These are phyloP conservation scores for Verticillium klebahnii DNA, from an alignment of 2,329 filamentous ascomycete species.

Conservation along the genomic window DNA sequence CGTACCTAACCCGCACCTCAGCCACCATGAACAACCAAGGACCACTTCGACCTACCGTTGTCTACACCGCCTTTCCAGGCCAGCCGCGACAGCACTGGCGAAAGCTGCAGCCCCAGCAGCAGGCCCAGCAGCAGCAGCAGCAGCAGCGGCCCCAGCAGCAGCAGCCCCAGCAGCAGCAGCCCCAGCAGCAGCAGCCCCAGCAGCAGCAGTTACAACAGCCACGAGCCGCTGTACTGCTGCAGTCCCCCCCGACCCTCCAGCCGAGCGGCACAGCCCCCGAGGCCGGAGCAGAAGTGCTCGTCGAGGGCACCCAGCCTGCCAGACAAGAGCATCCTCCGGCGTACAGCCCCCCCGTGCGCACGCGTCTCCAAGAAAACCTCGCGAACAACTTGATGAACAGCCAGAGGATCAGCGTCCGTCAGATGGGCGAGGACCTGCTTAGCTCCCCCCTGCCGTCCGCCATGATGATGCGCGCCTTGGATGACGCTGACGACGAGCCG, in stretches of 20 bases:
- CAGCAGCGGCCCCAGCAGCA: too few relatives aligned
- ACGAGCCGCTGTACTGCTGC: not conserved
- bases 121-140: too few relatives aligned
- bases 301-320: not conserved
- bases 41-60: too few relatives aligned
- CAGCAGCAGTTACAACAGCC: not conserved
- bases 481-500: not conserved
- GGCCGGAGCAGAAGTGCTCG: not conserved
- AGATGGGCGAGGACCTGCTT: not conserved
- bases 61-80: too few relatives aligned
- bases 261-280: not conserved
- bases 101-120: too few relatives aligned
- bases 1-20: too few relatives aligned
- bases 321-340: conserved; percentile 10
- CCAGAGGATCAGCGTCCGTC: not conserved
- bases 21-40: too few relatives aligned
- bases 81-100: too few relatives aligned
- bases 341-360: conserved; percentile 15
- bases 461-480: not conserved
- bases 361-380: conserved; percentile 64
- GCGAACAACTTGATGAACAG: conserved; percentile 23
- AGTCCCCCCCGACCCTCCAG: not conserved
- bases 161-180: too few relatives aligned
- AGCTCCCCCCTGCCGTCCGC: not conserved
- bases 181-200: too few relatives aligned